phyloP scores from a whole-genome alignment of 1,139 yeast species.

The Nadsonia starkeyi-henricii region DNA sequence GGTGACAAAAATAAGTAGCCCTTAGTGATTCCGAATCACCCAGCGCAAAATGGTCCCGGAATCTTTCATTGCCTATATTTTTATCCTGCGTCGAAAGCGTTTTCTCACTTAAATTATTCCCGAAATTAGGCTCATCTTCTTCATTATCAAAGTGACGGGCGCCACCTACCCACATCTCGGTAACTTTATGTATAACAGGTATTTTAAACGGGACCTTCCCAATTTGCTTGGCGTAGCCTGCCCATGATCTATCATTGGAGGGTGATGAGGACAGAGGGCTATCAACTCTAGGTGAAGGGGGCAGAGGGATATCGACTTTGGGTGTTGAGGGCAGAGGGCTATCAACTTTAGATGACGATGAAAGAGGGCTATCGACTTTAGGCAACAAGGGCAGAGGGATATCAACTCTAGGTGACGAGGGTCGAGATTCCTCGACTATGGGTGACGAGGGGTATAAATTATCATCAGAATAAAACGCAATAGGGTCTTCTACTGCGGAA shows the following conservation, averaged over 20 bases:
- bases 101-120: neutral
- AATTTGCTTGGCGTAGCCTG: neutral
- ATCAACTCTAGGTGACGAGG: too few relatives aligned
- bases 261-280: too few relatives aligned
- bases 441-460: too few relatives aligned
- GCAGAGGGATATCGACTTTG: too few relatives aligned
- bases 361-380: too few relatives aligned
- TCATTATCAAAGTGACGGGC: constrained; percentile 46
- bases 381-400: too few relatives aligned
- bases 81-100: neutral
- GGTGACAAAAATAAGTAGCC: constrained; percentile 59
- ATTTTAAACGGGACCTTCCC: neutral
- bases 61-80: constrained; percentile 35
- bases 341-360: too few relatives aligned
- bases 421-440: too few relatives aligned
- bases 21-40: constrained; percentile 37
- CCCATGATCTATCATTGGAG: neutral
- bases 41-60: constrained; percentile 52
- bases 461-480: too few relatives aligned
- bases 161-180: constrained; percentile 48
- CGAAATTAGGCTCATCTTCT: constrained; percentile 4
- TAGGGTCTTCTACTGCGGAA: too few relatives aligned
- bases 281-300: too few relatives aligned
- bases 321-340: too few relatives aligned
- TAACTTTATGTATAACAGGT: constrained; percentile 25